A percentile compares a stretch with the other conserved stretches of the same genome.
Evolutionary conservation across 208 protist species (phyloP).

Genomic region (Trypanosoma boissoni): DNA sequence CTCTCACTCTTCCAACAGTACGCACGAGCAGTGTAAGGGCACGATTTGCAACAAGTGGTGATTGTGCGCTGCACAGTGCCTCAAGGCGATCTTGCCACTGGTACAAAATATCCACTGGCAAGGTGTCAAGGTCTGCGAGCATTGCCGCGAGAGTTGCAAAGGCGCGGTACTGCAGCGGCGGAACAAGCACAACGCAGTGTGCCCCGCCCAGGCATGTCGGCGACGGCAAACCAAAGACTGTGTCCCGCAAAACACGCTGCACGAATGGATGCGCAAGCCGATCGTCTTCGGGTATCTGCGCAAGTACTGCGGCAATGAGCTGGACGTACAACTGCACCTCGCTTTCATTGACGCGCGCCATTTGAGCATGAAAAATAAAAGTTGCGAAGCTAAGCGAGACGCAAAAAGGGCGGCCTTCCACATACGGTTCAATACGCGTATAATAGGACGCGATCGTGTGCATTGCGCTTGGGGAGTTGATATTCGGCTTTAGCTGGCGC

Average conservation of each 20-base stretch:
- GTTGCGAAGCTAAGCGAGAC: conserved; percentile 85
- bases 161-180: conserved; percentile 78
- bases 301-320: conserved; percentile 64
- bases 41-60: conserved; percentile 80
- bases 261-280: conserved; percentile 79
- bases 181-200: conserved; percentile 80
- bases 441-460: conserved; percentile 88
- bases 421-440: conserved; percentile 63
- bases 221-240: conserved; percentile 84
- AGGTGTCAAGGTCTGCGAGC: conserved; percentile 50
- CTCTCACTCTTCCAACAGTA: conserved; percentile 56
- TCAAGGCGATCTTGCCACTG: conserved; percentile 85
- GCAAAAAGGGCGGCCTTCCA: conserved; percentile 83
- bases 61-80: conserved; percentile 55
- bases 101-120: conserved; percentile 71
- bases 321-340: conserved; percentile 87
- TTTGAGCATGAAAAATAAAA: conserved; percentile 90
- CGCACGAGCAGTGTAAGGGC: conserved; percentile 76
- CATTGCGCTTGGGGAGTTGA: conserved; percentile 68
- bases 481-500: conserved; percentile 68
- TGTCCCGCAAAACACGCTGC: conserved; percentile 74
- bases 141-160: conserved; percentile 65
- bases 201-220: conserved; percentile 63
- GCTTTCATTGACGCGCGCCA: conserved; percentile 74
- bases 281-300: conserved; percentile 59